These are phyloP conservation scores for Aspergillus fijiensis DNA, from an alignment of 2,329 filamentous ascomycete species.

Conservation along the genomic window DNA sequence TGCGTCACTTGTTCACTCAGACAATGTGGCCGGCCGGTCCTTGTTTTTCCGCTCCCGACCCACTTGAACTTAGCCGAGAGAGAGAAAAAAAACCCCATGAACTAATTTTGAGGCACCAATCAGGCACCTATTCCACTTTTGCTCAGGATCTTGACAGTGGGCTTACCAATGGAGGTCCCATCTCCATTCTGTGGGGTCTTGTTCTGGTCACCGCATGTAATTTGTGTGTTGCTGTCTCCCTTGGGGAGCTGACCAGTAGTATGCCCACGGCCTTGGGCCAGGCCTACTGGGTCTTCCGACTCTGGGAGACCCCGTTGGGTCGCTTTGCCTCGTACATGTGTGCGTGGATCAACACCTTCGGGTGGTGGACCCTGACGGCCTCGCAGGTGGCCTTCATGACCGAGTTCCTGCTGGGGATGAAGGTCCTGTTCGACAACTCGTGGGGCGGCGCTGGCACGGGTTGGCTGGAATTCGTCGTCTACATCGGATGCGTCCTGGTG, in stretches of 20 bases:
- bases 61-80: neutral
- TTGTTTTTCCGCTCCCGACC: neutral
- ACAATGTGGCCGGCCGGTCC: neutral
- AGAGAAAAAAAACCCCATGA: constrained; percentile 9
- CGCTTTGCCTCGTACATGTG: constrained; percentile 57
- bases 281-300: constrained; percentile 56
- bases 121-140: constrained; percentile 57
- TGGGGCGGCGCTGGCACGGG: constrained; percentile 49
- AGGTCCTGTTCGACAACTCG: constrained; percentile 52
- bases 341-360: constrained; percentile 61
- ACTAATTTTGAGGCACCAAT: neutral
- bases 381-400: constrained; percentile 60
- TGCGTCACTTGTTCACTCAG: neutral
- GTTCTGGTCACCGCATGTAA: constrained; percentile 63
- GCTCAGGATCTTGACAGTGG: constrained; percentile 55
- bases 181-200: constrained; percentile 71
- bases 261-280: constrained; percentile 63
- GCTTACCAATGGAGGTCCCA: constrained; percentile 61
- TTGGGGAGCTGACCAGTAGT: constrained; percentile 65
- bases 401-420: constrained; percentile 58
- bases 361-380: constrained; percentile 59
- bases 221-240: constrained; percentile 60
- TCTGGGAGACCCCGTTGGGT: constrained; percentile 43
- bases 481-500: constrained; percentile 50
- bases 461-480: constrained; percentile 58